Evolutionary conservation across 2,329 filamentous ascomycete species (phyloP), one percentile per base, ranked within the genome.

Genomic region (Pseudogymnoascus verrucosus): DNA sequence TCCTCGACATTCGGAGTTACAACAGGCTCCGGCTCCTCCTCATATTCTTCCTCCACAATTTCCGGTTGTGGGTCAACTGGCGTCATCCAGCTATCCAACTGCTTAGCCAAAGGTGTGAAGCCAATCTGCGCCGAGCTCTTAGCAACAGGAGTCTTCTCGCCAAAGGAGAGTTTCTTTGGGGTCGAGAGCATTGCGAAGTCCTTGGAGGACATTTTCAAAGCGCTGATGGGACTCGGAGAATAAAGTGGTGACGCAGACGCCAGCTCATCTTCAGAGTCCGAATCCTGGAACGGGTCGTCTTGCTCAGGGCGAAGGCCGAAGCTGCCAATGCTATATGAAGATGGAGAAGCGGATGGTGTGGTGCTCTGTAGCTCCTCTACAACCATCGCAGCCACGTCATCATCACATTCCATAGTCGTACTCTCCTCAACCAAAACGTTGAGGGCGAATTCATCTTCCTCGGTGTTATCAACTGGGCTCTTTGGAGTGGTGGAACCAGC

Each of bases 51-150:
- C 37, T 62, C 40, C 6, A 14, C 34, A 19, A 31, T 63, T n/a
- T 63, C 60, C 11, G 39, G 34, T 12, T 64, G 61, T 8, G 61
- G 61, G 3, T 23, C 31, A 5, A 61, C 63, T 23, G 78, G 78
- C 1, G 87, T 79, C 67, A 81, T 80, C 88, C 89, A 91, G 23
- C 80, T 79, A 64, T 78, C 81, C 4, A 90, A 76, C 69, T 87
- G 82, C 39, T 82, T 77, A 3, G 84, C 84, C 39, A 91, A 76
- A 23, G 86, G 84, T 1, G 86, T 89, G 66, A 89, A 88, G 1
- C 85, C 85, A 61, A 84, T 71, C 16, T 76, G 75, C 12, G 31
- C 71, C n/a, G 51, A 57, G 16, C 10, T 34, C 28, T 57, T 57
- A 12, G 51, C 51, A 14, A 57, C 51, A 65, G 12, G 67, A 66